A percentile compares a stretch with the other conserved stretches of the same genome.
Conservation (phyloP, 768 basidiomycete genomes). For the Suillus cothurnatus region DNA sequence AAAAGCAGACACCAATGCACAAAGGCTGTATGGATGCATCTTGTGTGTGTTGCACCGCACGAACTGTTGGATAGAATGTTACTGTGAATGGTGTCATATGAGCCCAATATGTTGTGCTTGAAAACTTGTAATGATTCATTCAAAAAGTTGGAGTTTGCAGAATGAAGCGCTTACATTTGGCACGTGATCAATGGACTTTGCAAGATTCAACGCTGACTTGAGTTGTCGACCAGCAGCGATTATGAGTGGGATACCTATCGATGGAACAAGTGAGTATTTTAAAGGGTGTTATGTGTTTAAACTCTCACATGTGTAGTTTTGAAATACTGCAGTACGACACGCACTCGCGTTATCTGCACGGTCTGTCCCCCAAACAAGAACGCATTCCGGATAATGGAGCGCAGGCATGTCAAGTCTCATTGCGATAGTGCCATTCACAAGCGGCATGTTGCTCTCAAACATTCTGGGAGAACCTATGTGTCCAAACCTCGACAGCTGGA, state of each 20-base stretch:
- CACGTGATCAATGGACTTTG: conserved; percentile 1
- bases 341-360: background rate
- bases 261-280: background rate
- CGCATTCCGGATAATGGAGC: background rate
- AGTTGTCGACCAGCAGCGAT: background rate
- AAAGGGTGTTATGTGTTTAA: background rate
- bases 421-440: conserved; percentile 1
- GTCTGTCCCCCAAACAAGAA: background rate
- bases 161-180: background rate
- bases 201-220: background rate
- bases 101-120: background rate
- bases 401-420: background rate
- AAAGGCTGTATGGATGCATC: conserved; percentile 5
- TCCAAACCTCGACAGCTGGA: too few relatives aligned
- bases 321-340: background rate
- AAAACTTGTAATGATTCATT: background rate
- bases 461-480: background rate
- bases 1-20: conserved; percentile 1
- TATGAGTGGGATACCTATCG: background rate
- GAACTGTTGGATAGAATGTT: background rate
- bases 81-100: background rate
- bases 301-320: background rate
- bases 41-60: background rate
- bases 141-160: background rate
- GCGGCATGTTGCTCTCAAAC: background rate